Percentiles rank a stretch among this genome's conserved stretches.
Evolutionary conservation across 2,329 filamentous ascomycete species (phyloP).

Genomic region (Neophaeococcomyces mojaviensis): DNA sequence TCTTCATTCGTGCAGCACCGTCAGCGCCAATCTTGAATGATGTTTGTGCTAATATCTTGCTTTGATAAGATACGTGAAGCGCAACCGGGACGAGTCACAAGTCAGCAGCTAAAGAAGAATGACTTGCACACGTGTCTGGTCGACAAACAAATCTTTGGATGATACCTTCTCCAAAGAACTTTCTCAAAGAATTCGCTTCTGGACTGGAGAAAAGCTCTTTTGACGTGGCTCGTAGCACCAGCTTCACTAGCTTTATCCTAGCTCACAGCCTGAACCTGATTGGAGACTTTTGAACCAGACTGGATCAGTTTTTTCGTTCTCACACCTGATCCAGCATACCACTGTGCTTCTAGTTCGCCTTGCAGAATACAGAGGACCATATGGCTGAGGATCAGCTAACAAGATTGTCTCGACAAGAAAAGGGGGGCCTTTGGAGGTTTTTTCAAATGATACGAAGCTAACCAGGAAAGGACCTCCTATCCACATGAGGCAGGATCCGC

Average conservation of each 20-base stretch:
- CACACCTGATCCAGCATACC: not conserved
- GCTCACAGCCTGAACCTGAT: not conserved
- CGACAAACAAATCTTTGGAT: conserved; percentile 9
- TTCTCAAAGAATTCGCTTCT: not conserved
- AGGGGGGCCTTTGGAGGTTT: not conserved
- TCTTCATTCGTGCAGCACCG: not conserved
- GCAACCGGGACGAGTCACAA: not conserved
- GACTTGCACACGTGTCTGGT: conserved; percentile 7
- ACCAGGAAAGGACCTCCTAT: not conserved
- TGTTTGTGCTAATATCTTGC: not conserved
- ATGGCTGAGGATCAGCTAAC: not conserved
- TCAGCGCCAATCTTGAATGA: not conserved
- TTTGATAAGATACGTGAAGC: conserved; percentile 1
- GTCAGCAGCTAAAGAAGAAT: not conserved
- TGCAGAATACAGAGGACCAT: not conserved
- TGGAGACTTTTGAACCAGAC: conserved; percentile 6
- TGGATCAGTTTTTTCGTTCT: conserved; percentile 1
- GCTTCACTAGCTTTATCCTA: not conserved
- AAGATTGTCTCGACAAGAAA: not conserved
- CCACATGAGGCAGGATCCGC: not conserved
- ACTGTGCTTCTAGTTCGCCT: not conserved
- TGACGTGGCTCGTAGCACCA: conserved; percentile 10
- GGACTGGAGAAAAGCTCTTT: not conserved
- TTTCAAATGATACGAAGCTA: not conserved
- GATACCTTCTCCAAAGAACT: not conserved